phyloP scores from a whole-genome alignment of 148 eudicot genomes.

The Cornus florida region DNA sequence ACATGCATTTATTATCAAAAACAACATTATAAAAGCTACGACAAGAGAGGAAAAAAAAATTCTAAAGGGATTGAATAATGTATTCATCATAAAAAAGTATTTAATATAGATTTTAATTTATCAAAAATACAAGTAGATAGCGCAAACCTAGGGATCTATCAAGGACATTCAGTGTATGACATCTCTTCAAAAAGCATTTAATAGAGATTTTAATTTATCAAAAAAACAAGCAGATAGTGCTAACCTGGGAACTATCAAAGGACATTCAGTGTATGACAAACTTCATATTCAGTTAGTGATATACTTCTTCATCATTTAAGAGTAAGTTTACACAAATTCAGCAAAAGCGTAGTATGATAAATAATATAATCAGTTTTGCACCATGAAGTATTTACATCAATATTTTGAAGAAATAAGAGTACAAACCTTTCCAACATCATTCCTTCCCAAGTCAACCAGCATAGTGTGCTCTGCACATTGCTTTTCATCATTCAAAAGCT shows the following conservation, averaged over 20 bases:
- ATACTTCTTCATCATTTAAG: not conserved
- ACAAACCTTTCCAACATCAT: slow-evolving; percentile 95
- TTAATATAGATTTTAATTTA: not conserved
- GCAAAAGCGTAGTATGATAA: not conserved
- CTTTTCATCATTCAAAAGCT: slow-evolving; percentile 82
- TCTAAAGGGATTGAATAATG: not conserved
- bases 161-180: not conserved
- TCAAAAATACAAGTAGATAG: not conserved
- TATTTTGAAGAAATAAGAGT: not conserved
- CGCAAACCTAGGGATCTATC: not conserved
- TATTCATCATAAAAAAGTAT: not conserved
- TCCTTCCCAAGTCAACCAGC: slow-evolving; percentile 99
- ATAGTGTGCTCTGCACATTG: slow-evolving; percentile 98
- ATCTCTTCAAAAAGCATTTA: not conserved
- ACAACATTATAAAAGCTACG: not conserved
- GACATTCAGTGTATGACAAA: not conserved
- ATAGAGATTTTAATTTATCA: not conserved
- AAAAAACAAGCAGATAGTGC: not conserved
- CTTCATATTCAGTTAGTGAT: not conserved
- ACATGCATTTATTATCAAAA: not conserved
- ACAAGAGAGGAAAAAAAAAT: not conserved
- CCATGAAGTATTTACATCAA: not conserved
- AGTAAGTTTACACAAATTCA: not conserved
- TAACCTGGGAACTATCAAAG: not conserved
- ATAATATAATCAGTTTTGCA: not conserved